These are phyloP conservation scores for Limtongozyma cylindracea DNA, from an alignment of 805 yeast species.

Conservation along the genomic window DNA sequence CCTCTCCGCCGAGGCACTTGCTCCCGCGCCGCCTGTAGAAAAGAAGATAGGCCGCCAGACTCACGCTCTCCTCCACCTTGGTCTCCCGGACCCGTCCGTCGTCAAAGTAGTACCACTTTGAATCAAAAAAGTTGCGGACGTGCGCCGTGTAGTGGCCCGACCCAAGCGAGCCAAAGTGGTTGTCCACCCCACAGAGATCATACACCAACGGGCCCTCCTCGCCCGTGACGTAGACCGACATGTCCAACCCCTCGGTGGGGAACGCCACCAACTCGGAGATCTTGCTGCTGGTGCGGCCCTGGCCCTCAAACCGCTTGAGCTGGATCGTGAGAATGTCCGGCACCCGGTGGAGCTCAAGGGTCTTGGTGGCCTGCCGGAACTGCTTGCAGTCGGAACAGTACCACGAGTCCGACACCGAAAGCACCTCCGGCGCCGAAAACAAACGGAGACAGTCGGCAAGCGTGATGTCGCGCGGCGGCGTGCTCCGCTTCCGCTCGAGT, in stretches of 20 bases:
- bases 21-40: slow-evolving; percentile 24
- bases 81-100: slow-evolving; percentile 67
- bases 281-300: slow-evolving; percentile 69
- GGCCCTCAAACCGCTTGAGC: slow-evolving; percentile 71
- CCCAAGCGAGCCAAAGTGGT: slow-evolving; percentile 88
- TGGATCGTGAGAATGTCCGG: slow-evolving; percentile 85
- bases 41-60: slow-evolving; percentile 67
- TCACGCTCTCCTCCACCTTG: slow-evolving; percentile 22
- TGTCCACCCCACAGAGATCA: slow-evolving; percentile 82
- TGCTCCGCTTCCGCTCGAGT: slow-evolving; percentile 20
- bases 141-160: slow-evolving; percentile 95
- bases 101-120: slow-evolving; percentile 73
- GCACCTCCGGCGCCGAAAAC: slow-evolving; percentile 61
- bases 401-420: slow-evolving; percentile 83
- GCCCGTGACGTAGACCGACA: slow-evolving; percentile 28
- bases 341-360: slow-evolving; percentile 77
- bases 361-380: slow-evolving; percentile 76
- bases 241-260: slow-evolving; percentile 64
- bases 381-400: slow-evolving; percentile 78
- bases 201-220: slow-evolving; percentile 19
- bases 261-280: slow-evolving; percentile 67
- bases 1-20: no score
- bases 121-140: slow-evolving; percentile 54
- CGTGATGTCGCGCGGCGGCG: slow-evolving; percentile 18
- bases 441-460: slow-evolving; percentile 49